These are phyloP conservation scores for Exophiala bonariae DNA, from an alignment of 2,329 filamentous ascomycete genomes.

Conservation along the genomic window DNA sequence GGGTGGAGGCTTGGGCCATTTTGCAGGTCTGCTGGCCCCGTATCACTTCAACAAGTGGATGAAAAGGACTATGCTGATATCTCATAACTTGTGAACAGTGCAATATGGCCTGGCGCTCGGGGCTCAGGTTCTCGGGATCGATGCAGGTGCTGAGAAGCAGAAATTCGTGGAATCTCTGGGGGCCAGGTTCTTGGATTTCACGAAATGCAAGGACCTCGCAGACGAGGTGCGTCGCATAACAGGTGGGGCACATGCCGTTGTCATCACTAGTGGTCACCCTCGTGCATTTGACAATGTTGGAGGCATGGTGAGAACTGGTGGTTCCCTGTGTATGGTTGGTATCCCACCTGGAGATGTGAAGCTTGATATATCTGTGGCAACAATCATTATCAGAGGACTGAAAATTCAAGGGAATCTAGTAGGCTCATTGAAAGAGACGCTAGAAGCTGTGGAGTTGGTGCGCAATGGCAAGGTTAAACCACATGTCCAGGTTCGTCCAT, in stretches of 20 bases:
- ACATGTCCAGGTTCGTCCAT: slow-evolving; percentile 41
- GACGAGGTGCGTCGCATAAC: slow-evolving; percentile 39
- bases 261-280: slow-evolving; percentile 44
- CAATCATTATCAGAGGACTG: slow-evolving; percentile 48
- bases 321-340: slow-evolving; percentile 45
- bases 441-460: slow-evolving; percentile 48
- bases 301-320: slow-evolving; percentile 46
- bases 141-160: slow-evolving; percentile 40
- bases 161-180: slow-evolving; percentile 42
- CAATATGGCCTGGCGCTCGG: slow-evolving; percentile 46
- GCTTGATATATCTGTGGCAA: slow-evolving; percentile 42
- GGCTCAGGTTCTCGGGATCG: slow-evolving; percentile 44
- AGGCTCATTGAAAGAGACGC: slow-evolving; percentile 46
- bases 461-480: slow-evolving; percentile 43
- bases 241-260: slow-evolving; percentile 37
- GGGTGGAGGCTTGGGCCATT: slow-evolving; percentile 47
- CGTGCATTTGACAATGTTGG: slow-evolving; percentile 39
- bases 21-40: slow-evolving; percentile 37
- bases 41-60: neutral
- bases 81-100: slow-evolving; percentile 30
- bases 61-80: neutral
- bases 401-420: slow-evolving; percentile 46
- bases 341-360: slow-evolving; percentile 41
- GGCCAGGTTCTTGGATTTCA: slow-evolving; percentile 45
- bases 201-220: slow-evolving; percentile 32